phyloP scores from a whole-genome alignment of 257 asterid genomes.

The Asclepias syriaca region DNA sequence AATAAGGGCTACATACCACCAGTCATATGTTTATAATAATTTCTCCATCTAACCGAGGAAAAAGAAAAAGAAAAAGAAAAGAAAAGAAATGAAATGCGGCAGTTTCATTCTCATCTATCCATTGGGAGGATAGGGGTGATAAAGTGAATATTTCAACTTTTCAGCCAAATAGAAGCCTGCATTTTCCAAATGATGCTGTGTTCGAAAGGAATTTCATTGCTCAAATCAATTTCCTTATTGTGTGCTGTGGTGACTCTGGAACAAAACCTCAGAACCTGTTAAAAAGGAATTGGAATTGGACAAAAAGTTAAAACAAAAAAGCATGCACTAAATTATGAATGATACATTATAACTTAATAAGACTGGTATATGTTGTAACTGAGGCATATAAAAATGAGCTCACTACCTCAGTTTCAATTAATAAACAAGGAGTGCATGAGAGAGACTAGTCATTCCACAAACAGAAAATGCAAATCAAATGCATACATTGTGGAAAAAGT shows the following conservation, averaged over 20 bases:
- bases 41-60: background rate
- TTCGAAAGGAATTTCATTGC: background rate
- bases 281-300: background rate
- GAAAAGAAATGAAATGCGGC: background rate
- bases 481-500: background rate
- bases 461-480: background rate
- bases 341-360: background rate
- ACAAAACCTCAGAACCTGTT: constrained; percentile 12
- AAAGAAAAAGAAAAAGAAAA: background rate
- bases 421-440: background rate
- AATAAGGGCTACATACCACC: background rate
- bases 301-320: background rate
- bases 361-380: background rate
- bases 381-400: background rate
- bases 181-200: background rate
- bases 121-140: background rate
- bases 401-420: background rate
- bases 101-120: background rate
- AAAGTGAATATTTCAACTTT: background rate
- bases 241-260: background rate
- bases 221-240: background rate
- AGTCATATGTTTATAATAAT: background rate
- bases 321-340: background rate
- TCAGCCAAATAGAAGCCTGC: too few relatives aligned
- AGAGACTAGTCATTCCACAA: background rate